Conservation (phyloP, 2,329 filamentous ascomycete genomes). For the Aspergillus clavatus region DNA sequence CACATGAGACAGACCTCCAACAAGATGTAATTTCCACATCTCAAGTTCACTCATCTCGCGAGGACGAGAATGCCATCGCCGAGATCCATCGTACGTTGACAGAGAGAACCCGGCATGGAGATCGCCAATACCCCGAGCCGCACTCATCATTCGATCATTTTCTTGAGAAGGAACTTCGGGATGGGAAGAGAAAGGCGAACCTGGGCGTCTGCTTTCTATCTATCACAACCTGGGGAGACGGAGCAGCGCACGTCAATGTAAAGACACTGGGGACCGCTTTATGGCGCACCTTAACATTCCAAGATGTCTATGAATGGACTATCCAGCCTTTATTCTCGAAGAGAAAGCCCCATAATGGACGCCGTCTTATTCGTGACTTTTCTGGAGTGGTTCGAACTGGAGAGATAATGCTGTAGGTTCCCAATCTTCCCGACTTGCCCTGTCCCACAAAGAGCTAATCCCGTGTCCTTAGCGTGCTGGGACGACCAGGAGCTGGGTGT, state of each 20-base stretch:
- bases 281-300: constrained; percentile 68
- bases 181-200: constrained; percentile 60
- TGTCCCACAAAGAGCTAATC: background rate
- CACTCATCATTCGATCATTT: constrained; percentile 65
- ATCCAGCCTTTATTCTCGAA: constrained; percentile 46
- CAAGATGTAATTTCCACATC: constrained; percentile 12
- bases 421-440: background rate
- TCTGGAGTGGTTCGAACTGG: constrained; percentile 60
- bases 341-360: constrained; percentile 42
- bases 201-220: constrained; percentile 70
- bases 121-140: constrained; percentile 25
- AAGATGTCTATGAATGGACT: constrained; percentile 57
- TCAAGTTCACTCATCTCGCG: constrained; percentile 26
- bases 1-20: constrained; percentile 13
- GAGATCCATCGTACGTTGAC: constrained; percentile 31
- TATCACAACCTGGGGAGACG: constrained; percentile 65
- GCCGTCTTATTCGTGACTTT: constrained; percentile 58
- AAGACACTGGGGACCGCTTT: constrained; percentile 66
- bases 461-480: constrained; percentile 46
- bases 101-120: constrained; percentile 9
- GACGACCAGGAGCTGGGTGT: constrained; percentile 65
- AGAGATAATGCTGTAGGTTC: constrained; percentile 57
- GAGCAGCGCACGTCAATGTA: constrained; percentile 58
- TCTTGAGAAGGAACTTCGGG: constrained; percentile 64
- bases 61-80: constrained; percentile 28